Conservation (phyloP, 208 protist genomes). For the Acanthamoeba lenticulata region DNA sequence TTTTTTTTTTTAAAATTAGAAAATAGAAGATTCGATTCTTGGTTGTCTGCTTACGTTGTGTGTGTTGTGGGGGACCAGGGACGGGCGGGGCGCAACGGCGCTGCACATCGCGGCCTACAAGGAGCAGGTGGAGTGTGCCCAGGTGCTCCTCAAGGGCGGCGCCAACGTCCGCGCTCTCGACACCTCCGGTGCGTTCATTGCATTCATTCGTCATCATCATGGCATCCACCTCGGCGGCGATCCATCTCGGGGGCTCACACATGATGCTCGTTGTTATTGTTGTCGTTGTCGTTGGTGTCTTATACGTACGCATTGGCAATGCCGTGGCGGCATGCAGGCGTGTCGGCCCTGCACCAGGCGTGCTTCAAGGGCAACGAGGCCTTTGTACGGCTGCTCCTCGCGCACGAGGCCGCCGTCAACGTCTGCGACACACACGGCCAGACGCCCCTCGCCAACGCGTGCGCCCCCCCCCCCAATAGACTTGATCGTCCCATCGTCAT, state of each 20-base stretch:
- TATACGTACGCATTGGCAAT: too few relatives aligned
- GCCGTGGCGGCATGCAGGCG: too few relatives aligned
- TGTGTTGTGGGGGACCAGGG: background rate
- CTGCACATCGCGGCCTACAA: conserved; percentile 45
- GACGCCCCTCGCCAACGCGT: conserved; percentile 1
- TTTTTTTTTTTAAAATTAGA: too few relatives aligned
- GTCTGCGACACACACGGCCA: background rate
- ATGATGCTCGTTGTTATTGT: too few relatives aligned
- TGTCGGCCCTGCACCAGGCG: background rate
- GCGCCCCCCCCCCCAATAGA: background rate
- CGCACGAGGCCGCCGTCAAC: background rate
- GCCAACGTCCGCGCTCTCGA: background rate
- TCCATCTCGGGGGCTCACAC: too few relatives aligned
- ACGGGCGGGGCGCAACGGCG: background rate
- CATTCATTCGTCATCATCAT: too few relatives aligned
- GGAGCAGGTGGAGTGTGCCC: background rate
- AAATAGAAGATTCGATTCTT: too few relatives aligned
- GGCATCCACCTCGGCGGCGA: too few relatives aligned
- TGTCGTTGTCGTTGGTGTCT: too few relatives aligned
- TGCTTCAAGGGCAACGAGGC: conserved; percentile 44
- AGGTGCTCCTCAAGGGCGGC: background rate
- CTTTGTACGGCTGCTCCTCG: background rate
- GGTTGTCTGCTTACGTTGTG: background rate
- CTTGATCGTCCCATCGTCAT: background rate
- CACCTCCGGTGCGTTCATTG: too few relatives aligned